These are phyloP conservation scores for Myriangium duriaei DNA, from an alignment of 2,329 filamentous ascomycete species.

Conservation along the genomic window DNA sequence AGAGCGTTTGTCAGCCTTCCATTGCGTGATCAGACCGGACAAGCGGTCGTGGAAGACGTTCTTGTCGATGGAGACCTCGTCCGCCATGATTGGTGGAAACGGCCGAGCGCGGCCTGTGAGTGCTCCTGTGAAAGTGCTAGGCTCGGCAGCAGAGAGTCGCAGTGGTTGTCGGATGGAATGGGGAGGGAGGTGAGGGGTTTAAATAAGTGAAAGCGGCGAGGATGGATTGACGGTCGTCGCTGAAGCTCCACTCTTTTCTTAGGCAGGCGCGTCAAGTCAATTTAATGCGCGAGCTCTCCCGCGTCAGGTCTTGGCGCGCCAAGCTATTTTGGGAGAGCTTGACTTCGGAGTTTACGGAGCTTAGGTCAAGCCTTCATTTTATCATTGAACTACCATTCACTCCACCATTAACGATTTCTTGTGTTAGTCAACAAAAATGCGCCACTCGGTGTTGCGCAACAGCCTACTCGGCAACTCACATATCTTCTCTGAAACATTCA, in stretches of 20 bases:
- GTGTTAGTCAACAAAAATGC: conserved; percentile 5
- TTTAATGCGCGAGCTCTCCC: conserved; percentile 1
- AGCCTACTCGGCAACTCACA: neutral
- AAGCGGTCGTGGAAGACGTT: conserved; percentile 88
- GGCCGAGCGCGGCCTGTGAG: conserved; percentile 14
- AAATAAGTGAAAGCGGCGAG: conserved; percentile 1
- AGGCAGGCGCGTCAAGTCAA: conserved; percentile 6
- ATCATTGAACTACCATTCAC: too few relatives aligned
- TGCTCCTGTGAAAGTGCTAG: too few relatives aligned
- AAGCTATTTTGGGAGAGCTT: conserved; percentile 1
- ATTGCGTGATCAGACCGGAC: conserved; percentile 72
- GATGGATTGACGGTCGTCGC: conserved; percentile 1
- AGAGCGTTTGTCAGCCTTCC: conserved; percentile 90
- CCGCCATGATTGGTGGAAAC: conserved; percentile 43
- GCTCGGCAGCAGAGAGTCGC: too few relatives aligned
- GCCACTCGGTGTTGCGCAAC: conserved; percentile 6
- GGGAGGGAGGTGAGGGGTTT: neutral
- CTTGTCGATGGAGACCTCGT: conserved; percentile 91
- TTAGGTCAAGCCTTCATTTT: too few relatives aligned
- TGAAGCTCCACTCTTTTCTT: too few relatives aligned
- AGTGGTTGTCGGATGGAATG: too few relatives aligned
- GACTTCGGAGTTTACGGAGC: too few relatives aligned
- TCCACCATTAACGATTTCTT: neutral
- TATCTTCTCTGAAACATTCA: neutral
- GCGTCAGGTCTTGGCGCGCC: conserved; percentile 7